Percentiles rank a stretch among this genome's conserved stretches.
Evolutionary conservation across 1,284 basidiomycete species (phyloP).

Genomic region (Irpex rosettiformis): DNA sequence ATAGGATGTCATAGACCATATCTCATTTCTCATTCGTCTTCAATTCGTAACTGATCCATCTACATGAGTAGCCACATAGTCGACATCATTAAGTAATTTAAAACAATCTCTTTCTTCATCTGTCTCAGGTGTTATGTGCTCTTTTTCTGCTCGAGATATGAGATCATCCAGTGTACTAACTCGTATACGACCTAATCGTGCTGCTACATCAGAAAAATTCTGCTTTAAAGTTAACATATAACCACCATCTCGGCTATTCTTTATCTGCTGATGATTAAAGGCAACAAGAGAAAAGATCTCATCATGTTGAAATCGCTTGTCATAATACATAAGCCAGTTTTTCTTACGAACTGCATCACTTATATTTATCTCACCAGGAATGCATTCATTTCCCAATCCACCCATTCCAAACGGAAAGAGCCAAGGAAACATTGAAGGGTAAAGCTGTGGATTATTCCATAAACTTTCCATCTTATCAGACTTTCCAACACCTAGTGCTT

Average conservation of each 20-base stretch:
- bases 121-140: background rate
- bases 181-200: background rate
- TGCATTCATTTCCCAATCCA: conserved; percentile 22
- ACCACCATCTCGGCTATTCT: background rate
- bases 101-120: background rate
- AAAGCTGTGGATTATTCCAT: conserved; percentile 30
- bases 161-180: background rate
- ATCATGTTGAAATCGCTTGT: background rate
- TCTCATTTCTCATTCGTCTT: background rate
- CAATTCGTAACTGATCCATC: background rate
- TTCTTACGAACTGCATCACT: too few species aligned
- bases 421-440: conserved; percentile 34
- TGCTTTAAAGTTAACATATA: background rate
- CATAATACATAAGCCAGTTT: too few species aligned
- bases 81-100: background rate
- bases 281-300: background rate
- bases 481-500: conserved; percentile 20
- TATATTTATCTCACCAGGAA: background rate
- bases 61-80: background rate
- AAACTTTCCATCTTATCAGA: conserved; percentile 20
- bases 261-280: conserved; percentile 3
- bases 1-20: background rate
- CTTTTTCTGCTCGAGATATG: background rate
- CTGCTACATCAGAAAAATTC: background rate
- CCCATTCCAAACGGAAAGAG: conserved; percentile 35